Evolutionary conservation across 179 eudicot genomes (phyloP).

Genomic region (Silene vulgaris): DNA sequence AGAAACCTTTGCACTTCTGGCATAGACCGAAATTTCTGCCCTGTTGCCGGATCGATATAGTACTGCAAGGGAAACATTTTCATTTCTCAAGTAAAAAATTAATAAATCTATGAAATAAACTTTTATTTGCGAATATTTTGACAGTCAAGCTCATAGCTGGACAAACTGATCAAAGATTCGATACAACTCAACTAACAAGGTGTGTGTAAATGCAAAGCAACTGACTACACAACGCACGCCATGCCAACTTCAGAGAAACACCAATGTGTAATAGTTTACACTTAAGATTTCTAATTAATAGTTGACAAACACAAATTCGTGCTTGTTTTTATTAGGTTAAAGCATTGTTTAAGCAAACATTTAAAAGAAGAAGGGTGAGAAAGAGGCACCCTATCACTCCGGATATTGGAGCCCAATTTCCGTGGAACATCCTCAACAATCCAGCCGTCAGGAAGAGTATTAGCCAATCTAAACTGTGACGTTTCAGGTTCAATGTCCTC

Average conservation of each 20-base stretch:
- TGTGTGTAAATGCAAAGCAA: neutral
- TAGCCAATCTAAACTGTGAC: constrained; percentile 27
- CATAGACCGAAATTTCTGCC: constrained; percentile 51
- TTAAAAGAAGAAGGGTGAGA: constrained; percentile 4
- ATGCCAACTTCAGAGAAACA: neutral
- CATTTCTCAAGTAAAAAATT: neutral
- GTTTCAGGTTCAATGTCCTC: constrained; percentile 30
- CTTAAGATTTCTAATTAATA: no score
- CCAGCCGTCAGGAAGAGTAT: constrained; percentile 52
- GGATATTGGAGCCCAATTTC: constrained; percentile 24
- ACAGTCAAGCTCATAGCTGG: neutral
- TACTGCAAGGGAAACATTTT: constrained; percentile 47
- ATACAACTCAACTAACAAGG: neutral
- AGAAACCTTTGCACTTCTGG: constrained; percentile 43
- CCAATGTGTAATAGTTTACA: neutral
- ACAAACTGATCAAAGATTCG: constrained; percentile 5
- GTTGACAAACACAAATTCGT: neutral
- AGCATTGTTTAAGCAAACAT: neutral
- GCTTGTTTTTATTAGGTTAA: neutral
- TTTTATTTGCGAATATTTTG: neutral
- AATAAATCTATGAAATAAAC: neutral
- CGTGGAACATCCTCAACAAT: constrained; percentile 45
- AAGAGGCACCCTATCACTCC: constrained; percentile 47
- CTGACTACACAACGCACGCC: neutral
- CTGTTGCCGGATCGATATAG: constrained; percentile 57